phyloP scores from a whole-genome alignment of 208 protist species.

The Tetramitus jugosus region DNA sequence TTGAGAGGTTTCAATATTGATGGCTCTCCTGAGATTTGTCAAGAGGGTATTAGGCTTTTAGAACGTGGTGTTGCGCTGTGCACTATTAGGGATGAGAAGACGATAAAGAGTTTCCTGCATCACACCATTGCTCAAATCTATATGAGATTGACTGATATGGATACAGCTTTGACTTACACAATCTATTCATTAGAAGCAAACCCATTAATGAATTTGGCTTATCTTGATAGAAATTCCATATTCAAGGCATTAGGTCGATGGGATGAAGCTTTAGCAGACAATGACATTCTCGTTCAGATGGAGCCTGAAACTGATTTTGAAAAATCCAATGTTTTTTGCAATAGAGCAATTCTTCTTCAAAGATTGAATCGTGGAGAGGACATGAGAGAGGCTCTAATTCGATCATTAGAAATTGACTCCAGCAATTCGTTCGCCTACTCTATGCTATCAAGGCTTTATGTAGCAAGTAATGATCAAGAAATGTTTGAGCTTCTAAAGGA shows the following conservation, averaged over 20 bases:
- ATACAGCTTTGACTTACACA: background rate
- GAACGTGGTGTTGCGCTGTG: no score
- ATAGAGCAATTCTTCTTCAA: background rate
- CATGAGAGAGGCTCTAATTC: background rate
- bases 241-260: background rate
- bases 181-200: background rate
- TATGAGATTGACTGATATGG: background rate
- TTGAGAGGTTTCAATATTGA: no score
- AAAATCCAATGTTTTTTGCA: background rate
- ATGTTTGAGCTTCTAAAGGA: background rate
- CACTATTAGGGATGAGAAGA: background rate
- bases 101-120: background rate
- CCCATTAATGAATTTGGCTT: background rate
- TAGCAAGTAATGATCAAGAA: background rate
- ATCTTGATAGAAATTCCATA: background rate
- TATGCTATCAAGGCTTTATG: background rate
- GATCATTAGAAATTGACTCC: background rate
- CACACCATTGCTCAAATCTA: background rate
- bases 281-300: background rate
- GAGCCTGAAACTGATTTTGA: background rate
- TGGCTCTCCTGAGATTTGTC: no score
- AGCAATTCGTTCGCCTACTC: background rate
- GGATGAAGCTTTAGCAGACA: background rate
- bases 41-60: no score
- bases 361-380: background rate